Evolutionary conservation across 2,329 filamentous ascomycete species (phyloP), one percentile per base, ranked within the genome.

Genomic region (Fusarium sulawesiense): DNA sequence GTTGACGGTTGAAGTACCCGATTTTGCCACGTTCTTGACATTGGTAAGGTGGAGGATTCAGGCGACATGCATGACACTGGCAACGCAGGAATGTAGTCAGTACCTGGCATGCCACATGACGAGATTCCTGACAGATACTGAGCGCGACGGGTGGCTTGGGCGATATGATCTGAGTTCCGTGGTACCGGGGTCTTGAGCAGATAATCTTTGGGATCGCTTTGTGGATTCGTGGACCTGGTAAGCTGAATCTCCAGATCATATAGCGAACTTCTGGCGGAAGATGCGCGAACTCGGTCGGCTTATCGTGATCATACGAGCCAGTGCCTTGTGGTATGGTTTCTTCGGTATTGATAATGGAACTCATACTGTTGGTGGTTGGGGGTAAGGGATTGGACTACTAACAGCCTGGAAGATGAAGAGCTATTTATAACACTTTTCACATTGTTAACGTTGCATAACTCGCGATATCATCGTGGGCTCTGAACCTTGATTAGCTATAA

Each of bases 101-200:
- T 37, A 12, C 6, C 34, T 12, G 0, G 18, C 18, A 4, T 37
- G 34, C 34, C 5, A 37, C 18, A 0, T n/a, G 6, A 6, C 34
- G 34, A 12, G 34, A n/a, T 37, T 37, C 34, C 4, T 4, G 18
- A n/a, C 34, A 37, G 18, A 37, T 0, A 37, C 34, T n/a, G 18
- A 37, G 34, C 6, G 5, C 34, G 10, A 37, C 18, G 6, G 18
- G 18, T 2, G 6, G 34, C 18, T 11, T 10, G 18, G 34, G 34
- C 34, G 34, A 37, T 37, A 37, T 37, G 34, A 37, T 37, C 10
- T 34, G 32, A 34, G 8, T 34, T 34, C 29, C 12, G 29, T 7
- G 2, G 12, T 13, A 30, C 12, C 3, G 1, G 29, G 29, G 29
- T 29, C 1, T 13, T 7, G 2, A 2, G 11, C 29, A 14, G 29